Evolutionary conservation across 257 asterid genomes (phyloP).

Genomic region (Solanum clarkiae): DNA sequence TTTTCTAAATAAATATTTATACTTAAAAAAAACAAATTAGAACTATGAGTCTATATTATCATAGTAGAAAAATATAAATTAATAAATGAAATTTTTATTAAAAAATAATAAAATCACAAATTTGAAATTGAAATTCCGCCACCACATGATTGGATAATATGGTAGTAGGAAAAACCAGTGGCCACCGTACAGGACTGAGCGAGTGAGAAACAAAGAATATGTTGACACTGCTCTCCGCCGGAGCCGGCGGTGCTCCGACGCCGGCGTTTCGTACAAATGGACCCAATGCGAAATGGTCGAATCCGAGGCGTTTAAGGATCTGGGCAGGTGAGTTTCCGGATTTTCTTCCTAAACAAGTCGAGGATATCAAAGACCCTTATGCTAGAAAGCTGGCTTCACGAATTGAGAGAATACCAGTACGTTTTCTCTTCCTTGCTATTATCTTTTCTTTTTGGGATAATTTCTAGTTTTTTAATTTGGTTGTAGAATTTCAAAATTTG

Average conservation of each 20-base stretch:
- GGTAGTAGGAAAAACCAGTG: not conserved
- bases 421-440: not conserved
- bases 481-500: not conserved
- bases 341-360: slow-evolving; percentile 32
- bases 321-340: slow-evolving; percentile 28
- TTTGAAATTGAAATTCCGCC: not conserved
- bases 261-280: not conserved
- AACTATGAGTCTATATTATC: too few species aligned
- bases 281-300: not conserved
- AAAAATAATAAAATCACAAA: too few species aligned
- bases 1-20: not conserved
- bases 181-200: not conserved
- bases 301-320: slow-evolving; percentile 11
- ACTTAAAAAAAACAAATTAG: too few species aligned
- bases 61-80: too few species aligned
- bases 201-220: not conserved
- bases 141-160: not conserved
- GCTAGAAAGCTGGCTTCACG: slow-evolving; percentile 73
- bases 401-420: slow-evolving; percentile 53
- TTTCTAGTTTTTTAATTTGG: not conserved
- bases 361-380: slow-evolving; percentile 41
- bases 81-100: too few species aligned
- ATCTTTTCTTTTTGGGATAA: not conserved
- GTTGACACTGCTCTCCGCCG: not conserved
- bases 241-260: not conserved